Evolutionary conservation across 202 grass and related monocot genomes (phyloP), one percentile per base, ranked within the genome.

Genomic region (Saccharum hybrid): DNA sequence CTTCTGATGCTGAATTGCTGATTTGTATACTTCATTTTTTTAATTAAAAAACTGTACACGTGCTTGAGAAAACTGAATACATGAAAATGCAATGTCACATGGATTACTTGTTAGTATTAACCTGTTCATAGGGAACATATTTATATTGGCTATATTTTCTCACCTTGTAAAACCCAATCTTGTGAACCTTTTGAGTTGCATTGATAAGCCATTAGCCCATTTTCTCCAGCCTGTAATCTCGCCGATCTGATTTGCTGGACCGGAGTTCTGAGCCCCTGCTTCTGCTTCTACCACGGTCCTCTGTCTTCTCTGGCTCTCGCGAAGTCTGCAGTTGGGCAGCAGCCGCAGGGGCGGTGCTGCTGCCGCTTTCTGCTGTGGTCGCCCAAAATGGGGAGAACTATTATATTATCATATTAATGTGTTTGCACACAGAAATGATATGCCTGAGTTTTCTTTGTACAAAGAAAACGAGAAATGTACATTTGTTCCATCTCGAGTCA

Each of bases 261-360:
- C 64, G 86, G 2, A 62, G 70, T 78, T 95, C 88, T 0, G 72
- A 68, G 51, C 95, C 92, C 49, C 57, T 83, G 82, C 71, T 66
- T 65, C 45, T 60, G 31, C 31, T 33, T 33, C 31, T 33, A 66
- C 39, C 56, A 80, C 43, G 85, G 46, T 81, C 81, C 1, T 71
- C 88, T 21, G 21, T 70, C 86, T 82, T 91, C 41, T 89, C 84
- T 64, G 45, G 68, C 21, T 93, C 94, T 7, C 80, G 48, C 16
- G 69, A 57, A 39, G n/a, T 19, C 73, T 87, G 74, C 7, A 67
- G 68, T 22, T 85, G 70, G 10, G 11, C 43, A 46, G 43, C 43
- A 46, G 42, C 10, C 0, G 9, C 42, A 42, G 41, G 9, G 41
- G 0, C 42, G 34, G 16, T 63, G 67, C 62, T 86, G 41, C 6